phyloP scores from a whole-genome alignment of 2,329 filamentous ascomycete genomes.

The Fusarium sp. region DNA sequence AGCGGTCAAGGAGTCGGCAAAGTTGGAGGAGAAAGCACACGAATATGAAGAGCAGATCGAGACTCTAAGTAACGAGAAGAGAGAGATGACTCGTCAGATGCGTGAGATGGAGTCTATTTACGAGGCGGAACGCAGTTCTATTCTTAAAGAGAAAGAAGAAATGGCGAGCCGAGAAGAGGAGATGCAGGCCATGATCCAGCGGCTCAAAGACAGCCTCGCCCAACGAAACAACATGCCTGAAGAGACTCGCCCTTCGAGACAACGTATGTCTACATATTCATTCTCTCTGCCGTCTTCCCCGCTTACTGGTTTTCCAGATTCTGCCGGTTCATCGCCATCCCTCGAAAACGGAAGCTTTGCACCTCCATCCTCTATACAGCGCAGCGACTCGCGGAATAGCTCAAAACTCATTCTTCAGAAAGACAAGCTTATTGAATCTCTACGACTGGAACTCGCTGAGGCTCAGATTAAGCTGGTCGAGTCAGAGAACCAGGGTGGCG shows the following conservation, averaged over 20 bases:
- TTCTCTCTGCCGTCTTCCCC: background rate
- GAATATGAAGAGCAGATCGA: slow-evolving; percentile 89
- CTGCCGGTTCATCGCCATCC: slow-evolving; percentile 72
- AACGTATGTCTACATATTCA: slow-evolving; percentile 60
- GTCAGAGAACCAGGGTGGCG: slow-evolving; percentile 91
- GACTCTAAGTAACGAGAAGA: slow-evolving; percentile 83
- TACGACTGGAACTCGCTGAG: slow-evolving; percentile 92
- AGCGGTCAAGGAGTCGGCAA: slow-evolving; percentile 82
- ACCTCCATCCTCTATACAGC: slow-evolving; percentile 83
- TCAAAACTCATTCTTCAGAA: slow-evolving; percentile 94
- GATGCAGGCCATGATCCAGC: slow-evolving; percentile 88
- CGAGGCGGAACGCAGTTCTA: slow-evolving; percentile 87
- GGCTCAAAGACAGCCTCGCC: slow-evolving; percentile 88
- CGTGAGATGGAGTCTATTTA: slow-evolving; percentile 94
- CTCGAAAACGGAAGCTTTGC: slow-evolving; percentile 85
- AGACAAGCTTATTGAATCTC: slow-evolving; percentile 93
- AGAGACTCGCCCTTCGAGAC: slow-evolving; percentile 68
- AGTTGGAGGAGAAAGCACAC: slow-evolving; percentile 88
- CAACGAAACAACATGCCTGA: slow-evolving; percentile 75
- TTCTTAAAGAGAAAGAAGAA: slow-evolving; percentile 93
- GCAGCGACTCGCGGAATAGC: slow-evolving; percentile 89
- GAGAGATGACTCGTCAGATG: slow-evolving; percentile 84
- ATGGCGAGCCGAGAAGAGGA: slow-evolving; percentile 87
- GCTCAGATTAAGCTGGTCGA: slow-evolving; percentile 96
- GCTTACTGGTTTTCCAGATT: slow-evolving; percentile 42